Evolutionary conservation across 169 alveolate species (phyloP).

Genomic region (Plasmodium inui): DNA sequence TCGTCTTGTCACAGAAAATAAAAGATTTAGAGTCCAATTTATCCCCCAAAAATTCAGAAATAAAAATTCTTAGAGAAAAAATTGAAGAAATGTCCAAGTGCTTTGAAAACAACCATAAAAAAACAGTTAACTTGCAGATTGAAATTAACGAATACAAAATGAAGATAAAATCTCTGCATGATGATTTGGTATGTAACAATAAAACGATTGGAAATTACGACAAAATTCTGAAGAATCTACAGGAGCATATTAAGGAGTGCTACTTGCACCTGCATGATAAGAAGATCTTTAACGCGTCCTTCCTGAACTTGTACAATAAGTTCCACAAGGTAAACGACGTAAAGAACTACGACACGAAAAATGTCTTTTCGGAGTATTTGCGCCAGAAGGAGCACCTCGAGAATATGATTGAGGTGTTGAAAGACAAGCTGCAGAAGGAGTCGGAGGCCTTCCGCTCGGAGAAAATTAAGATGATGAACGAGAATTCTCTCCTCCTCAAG

Average conservation of each 20-base stretch:
- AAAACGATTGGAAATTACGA: constrained; percentile 68
- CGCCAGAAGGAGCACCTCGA: constrained; percentile 68
- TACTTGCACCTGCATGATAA: constrained; percentile 72
- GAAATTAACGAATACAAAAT: constrained; percentile 73
- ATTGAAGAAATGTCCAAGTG: constrained; percentile 75
- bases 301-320: constrained; percentile 56
- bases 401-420: constrained; percentile 66
- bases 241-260: constrained; percentile 71
- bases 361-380: constrained; percentile 67
- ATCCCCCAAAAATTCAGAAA: constrained; percentile 74
- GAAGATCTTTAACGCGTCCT: constrained; percentile 68
- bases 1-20: constrained; percentile 55
- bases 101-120: constrained; percentile 73
- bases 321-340: constrained; percentile 72
- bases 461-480: constrained; percentile 74
- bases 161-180: constrained; percentile 69
- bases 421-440: constrained; percentile 60
- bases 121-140: constrained; percentile 57
- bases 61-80: constrained; percentile 61
- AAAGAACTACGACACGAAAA: constrained; percentile 61
- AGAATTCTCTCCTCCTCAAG: constrained; percentile 53
- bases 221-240: constrained; percentile 58
- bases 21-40: constrained; percentile 63
- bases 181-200: constrained; percentile 58
- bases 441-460: constrained; percentile 69